Evolutionary conservation across 345 rosid species (phyloP).

Genomic region (Brassica incana): DNA sequence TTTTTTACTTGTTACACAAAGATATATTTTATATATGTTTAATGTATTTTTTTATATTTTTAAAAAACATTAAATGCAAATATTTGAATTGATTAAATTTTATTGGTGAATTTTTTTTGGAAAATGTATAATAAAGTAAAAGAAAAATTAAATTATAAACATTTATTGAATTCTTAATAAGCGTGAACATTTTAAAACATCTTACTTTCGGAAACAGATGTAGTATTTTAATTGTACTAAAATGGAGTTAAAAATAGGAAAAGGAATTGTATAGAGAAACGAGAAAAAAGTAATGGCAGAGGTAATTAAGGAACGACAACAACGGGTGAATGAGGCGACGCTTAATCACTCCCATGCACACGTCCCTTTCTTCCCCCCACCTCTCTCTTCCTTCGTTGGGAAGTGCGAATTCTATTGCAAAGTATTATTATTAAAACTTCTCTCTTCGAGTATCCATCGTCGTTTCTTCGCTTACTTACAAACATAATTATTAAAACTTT

Average conservation of each 20-base stretch:
- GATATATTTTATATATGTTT: too few relatives aligned
- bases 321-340: slow-evolving; percentile 89
- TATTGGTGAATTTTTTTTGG: too few relatives aligned
- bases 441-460: neutral
- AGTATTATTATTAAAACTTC: neutral
- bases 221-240: neutral
- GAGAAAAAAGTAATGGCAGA: slow-evolving; percentile 54
- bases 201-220: too few relatives aligned
- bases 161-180: too few relatives aligned
- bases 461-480: slow-evolving; percentile 11
- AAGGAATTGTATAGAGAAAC: slow-evolving; percentile 33
- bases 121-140: too few relatives aligned
- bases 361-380: slow-evolving; percentile 98
- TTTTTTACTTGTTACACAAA: too few relatives aligned
- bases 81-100: too few relatives aligned
- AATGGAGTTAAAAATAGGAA: neutral
- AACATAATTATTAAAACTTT: neutral
- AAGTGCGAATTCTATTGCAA: slow-evolving; percentile 37
- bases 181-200: too few relatives aligned
- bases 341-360: slow-evolving; percentile 85
- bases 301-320: slow-evolving; percentile 68
- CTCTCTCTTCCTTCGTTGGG: slow-evolving; percentile 48
- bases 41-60: too few relatives aligned
- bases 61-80: too few relatives aligned
- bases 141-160: too few relatives aligned